Base-by-base conservation (phyloP, 345 rosid genomes). In the Populus euphratica region DNA sequence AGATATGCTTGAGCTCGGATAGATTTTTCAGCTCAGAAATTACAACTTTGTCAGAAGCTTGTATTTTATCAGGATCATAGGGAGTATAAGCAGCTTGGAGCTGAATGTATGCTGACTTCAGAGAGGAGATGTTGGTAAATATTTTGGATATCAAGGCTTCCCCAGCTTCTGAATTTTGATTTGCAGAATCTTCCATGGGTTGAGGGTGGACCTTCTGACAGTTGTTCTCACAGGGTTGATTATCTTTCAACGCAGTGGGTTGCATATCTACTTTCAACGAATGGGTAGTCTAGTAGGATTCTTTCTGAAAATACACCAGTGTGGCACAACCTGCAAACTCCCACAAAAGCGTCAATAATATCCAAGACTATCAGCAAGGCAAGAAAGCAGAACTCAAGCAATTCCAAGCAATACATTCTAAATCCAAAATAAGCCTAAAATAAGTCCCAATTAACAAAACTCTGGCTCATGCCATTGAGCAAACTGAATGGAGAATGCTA, bases 71-170 rank as follows among this genome's bases (percentile, higher is more conserved):
- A 69, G 97, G 91, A 67, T 93, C 96, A 43, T 91, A 93, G 54
- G 97, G 97, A 18, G 92, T 90, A 80, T 93, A 96, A 77, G 96
- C 97, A 75, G 90, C 44, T 73, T 93, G 95, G 67, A 93, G 96
- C 87, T 93, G 86, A 62, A 91, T 93, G 76, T 93, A 93, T 84
- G 97, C 96, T 0, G 97, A 88, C 77, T 93, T 93, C 49, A 93
- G 82, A 33, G 93, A 85, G 12, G 97, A 92, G 77, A 92, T 90
- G 80, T 92, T 91, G 13, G 88, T 68, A 76, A 93, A 93, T 50
- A 93, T 56, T 79, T 90, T 91, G 61, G 95, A 86, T 73, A 91
- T 89, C 77, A 93, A 79, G 78, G 91, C 86, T 83, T 93, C 95
- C 79, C 89, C 74, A 72, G 95, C 93, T 85, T 93, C 92, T 5